Base-by-base conservation (phyloP, 1,284 basidiomycete species). In the Leucoagaricus sp. region DNA sequence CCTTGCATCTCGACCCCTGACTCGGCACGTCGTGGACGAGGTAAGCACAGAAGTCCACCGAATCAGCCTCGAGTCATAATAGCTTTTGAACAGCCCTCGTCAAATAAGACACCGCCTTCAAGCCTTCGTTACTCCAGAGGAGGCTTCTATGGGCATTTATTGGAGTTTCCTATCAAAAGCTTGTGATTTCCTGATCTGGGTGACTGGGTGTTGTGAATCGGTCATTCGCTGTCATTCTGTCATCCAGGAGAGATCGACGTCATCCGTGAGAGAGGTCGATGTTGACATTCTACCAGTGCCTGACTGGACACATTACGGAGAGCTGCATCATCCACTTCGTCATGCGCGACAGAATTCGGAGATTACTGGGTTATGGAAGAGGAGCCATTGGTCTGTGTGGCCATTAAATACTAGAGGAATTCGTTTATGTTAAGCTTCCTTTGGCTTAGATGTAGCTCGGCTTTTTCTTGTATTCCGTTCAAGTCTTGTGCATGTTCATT, bases 181-280 rank as follows among this genome's bases (percentile, higher is more conserved):
- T 28, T 15, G 44, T 46, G 44, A 46, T 28, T 40, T 5, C 10
- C 10, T 17, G 10, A n/a, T 46, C n/a, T n/a, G n/a, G n/a, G n/a
- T n/a, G n/a, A n/a, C 31, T n/a, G 17, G 19, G 44, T 12, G 26
- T 15, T 5, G 7, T 28, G 12, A 28, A 40, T 25, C 23, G 28
- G 28, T 31, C 50, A 44, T n/a, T 19, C 12, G 21, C 19, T 17
- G 4, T 8, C n/a, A n/a, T n/a, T n/a, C n/a, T n/a, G n/a, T n/a
- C n/a, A n/a, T n/a, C n/a, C n/a, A n/a, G n/a, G n/a, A n/a, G 12
- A 12, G 9, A 21, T 34, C 19, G 40, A 53, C 51, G 51, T 53
- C 51, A 53, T 45, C 25, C 15, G 29, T 21, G 42, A 44, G 28
- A 4, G 26, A 12, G 13, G 1, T 12, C 34, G 25, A 42, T 19